Percentiles rank a stretch among this genome's conserved stretches.
Conservation (phyloP, 164 flowering plant genomes). For the Vitis labrusca region DNA sequence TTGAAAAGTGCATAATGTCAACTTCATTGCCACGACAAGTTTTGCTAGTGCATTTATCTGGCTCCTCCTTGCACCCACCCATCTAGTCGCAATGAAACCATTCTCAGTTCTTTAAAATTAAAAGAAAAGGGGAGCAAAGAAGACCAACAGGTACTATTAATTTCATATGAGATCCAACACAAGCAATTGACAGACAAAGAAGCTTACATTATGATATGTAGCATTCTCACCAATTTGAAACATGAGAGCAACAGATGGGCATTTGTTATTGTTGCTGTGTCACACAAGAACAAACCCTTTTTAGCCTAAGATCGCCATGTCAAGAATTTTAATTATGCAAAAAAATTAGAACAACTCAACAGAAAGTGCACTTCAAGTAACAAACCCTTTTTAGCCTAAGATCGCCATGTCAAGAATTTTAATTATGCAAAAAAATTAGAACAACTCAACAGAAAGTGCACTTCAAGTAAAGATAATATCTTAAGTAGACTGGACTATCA, state of each 20-base stretch:
- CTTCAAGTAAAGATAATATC: background rate
- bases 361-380: background rate
- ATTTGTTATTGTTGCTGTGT: slow-evolving; percentile 60
- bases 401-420: background rate
- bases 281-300: slow-evolving; percentile 3
- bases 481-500: background rate
- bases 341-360: background rate
- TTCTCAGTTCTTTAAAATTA: background rate
- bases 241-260: slow-evolving; percentile 98
- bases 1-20: slow-evolving; percentile 70
- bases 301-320: slow-evolving; percentile 1
- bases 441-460: background rate
- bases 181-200: background rate
- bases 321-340: background rate
- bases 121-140: background rate
- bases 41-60: slow-evolving; percentile 45
- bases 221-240: slow-evolving; percentile 88
- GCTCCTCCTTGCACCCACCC: slow-evolving; percentile 61
- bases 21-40: slow-evolving; percentile 67
- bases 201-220: slow-evolving; percentile 79
- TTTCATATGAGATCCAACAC: background rate
- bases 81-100: slow-evolving; percentile 33
- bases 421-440: background rate
- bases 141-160: too few relatives aligned
- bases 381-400: slow-evolving; percentile 8